phyloP scores from a whole-genome alignment of 2,329 filamentous ascomycete species.

The Verticillium zaregamsianum region DNA sequence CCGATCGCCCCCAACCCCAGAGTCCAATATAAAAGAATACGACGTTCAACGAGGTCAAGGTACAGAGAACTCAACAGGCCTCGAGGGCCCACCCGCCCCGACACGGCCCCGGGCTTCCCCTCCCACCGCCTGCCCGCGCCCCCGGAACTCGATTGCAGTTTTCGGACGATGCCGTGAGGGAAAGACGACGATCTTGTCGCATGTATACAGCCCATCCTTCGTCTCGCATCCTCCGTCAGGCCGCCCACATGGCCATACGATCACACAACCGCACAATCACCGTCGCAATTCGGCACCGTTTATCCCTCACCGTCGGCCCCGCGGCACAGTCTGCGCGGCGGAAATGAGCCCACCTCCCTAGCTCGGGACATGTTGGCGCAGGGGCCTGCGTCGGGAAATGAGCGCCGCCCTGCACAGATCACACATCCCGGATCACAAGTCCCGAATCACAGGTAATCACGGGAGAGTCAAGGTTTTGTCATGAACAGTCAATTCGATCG shows the following conservation, averaged over 20 bases:
- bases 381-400: not conserved
- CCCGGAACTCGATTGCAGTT: not conserved
- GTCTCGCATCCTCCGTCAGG: too few species aligned
- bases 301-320: not conserved
- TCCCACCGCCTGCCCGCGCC: not conserved
- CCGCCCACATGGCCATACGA: not conserved
- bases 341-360: not conserved
- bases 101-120: not conserved
- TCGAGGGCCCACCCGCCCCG: not conserved
- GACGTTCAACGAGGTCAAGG: too few species aligned
- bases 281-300: not conserved
- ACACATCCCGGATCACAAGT: not conserved
- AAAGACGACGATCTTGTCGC: not conserved
- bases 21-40: not conserved
- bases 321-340: not conserved
- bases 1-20: not conserved
- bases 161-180: not conserved
- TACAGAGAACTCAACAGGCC: too few species aligned
- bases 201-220: not conserved
- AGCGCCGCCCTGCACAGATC: not conserved
- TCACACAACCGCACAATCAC: not conserved
- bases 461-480: not conserved
- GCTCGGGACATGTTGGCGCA: not conserved
- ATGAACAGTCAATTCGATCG: not conserved
- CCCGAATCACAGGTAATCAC: not conserved